Percentiles rank a stretch among this genome's conserved stretches.
Evolutionary conservation across 2,329 filamentous ascomycete genomes (phyloP).

Genomic region (Trichoderma pleuroti): DNA sequence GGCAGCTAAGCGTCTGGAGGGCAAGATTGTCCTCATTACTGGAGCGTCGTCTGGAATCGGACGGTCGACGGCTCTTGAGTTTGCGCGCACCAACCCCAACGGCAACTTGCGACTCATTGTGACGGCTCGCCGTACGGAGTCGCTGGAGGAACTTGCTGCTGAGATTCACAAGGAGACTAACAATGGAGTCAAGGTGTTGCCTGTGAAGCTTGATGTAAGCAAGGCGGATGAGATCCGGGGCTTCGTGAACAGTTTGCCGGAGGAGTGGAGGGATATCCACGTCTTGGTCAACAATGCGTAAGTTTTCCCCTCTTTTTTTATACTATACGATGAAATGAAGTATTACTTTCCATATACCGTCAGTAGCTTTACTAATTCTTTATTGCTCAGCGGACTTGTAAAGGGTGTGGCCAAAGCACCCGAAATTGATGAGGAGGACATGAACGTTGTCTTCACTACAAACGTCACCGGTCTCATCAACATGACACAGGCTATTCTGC

Average conservation of each 20-base stretch:
- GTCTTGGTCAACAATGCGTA: constrained; percentile 96
- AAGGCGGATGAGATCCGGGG: constrained; percentile 67
- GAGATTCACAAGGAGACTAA: constrained; percentile 76
- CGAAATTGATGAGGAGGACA: constrained; percentile 76
- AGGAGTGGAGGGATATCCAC: constrained; percentile 80
- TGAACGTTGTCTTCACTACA: constrained; percentile 82
- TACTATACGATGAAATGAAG: not conserved
- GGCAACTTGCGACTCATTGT: constrained; percentile 79
- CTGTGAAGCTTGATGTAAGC: constrained; percentile 84
- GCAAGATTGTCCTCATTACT: constrained; percentile 90
- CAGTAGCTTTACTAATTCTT: not conserved
- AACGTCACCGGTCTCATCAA: constrained; percentile 95
- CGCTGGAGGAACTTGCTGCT: constrained; percentile 68
- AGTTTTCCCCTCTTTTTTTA: constrained; percentile 34
- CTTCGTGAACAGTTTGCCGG: constrained; percentile 71
- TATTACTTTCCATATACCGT: not conserved
- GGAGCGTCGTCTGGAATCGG: constrained; percentile 94
- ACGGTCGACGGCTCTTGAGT: constrained; percentile 78
- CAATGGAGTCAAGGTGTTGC: constrained; percentile 74
- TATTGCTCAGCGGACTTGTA: constrained; percentile 66
- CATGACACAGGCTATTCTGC: constrained; percentile 88
- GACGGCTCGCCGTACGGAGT: constrained; percentile 81
- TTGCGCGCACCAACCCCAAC: constrained; percentile 77
- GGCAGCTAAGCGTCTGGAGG: constrained; percentile 77
- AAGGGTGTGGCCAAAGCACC: constrained; percentile 84